Conservation (phyloP, 1,284 basidiomycete genomes). For the Melampsora americana region DNA sequence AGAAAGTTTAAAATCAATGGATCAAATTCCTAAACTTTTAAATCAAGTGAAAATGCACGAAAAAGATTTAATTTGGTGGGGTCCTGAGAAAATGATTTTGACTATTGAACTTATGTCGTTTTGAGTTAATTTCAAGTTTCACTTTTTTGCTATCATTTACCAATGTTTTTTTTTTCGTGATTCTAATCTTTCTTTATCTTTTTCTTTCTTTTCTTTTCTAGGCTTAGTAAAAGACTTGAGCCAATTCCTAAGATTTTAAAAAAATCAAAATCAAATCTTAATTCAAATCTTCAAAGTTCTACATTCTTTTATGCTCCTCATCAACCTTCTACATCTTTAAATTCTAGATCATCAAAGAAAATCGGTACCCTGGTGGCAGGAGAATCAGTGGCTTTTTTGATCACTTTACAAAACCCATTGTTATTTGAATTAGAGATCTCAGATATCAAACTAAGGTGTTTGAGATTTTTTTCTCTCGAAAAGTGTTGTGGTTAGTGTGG, state of each 20-base stretch:
- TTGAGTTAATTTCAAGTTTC: too few species aligned
- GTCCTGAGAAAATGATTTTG: neutral
- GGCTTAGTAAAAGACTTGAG: slow-evolving; percentile 12
- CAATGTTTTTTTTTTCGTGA: too few species aligned
- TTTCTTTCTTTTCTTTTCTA: neutral
- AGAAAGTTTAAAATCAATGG: neutral
- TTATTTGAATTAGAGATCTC: slow-evolving; percentile 23
- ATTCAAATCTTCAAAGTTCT: neutral
- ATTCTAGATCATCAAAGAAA: too few species aligned
- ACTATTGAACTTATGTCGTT: neutral
- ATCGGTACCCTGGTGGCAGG: slow-evolving; percentile 9
- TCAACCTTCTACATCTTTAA: too few species aligned
- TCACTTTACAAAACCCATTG: slow-evolving; percentile 35
- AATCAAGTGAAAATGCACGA: neutral
- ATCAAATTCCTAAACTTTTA: slow-evolving; percentile 5
- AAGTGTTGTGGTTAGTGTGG: neutral
- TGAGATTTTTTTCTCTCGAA: neutral
- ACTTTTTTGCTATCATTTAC: too few species aligned
- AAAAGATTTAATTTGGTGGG: neutral
- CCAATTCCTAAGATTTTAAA: neutral
- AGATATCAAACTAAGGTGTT: slow-evolving; percentile 26
- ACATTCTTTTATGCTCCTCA: slow-evolving; percentile 33
- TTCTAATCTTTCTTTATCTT: neutral
- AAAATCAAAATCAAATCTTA: neutral
- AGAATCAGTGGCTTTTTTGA: slow-evolving; percentile 14